Evolutionary conservation across 2,329 filamentous ascomycete species (phyloP).

Genomic region (Paradendryphiella salina): DNA sequence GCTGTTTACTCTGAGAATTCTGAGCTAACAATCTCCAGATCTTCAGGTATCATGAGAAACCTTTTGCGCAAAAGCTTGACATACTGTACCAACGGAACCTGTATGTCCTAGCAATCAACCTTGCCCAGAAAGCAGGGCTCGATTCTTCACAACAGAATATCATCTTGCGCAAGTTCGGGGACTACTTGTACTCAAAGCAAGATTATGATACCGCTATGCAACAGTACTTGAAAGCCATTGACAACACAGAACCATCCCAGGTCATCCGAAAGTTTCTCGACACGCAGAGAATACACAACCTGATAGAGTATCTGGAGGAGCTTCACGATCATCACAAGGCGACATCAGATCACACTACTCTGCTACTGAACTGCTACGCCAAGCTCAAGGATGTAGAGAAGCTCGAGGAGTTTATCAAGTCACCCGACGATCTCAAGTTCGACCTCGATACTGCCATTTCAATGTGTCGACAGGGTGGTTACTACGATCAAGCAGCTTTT

Average conservation of each 20-base stretch:
- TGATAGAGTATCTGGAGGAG: slow-evolving; percentile 96
- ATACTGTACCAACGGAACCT: slow-evolving; percentile 93
- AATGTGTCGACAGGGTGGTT: slow-evolving; percentile 96
- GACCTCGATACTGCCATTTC: slow-evolving; percentile 95
- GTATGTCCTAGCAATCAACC: slow-evolving; percentile 85
- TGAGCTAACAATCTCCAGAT: slow-evolving; percentile 58
- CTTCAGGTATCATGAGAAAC: slow-evolving; percentile 86
- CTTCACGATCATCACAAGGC: slow-evolving; percentile 92
- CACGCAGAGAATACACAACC: slow-evolving; percentile 94
- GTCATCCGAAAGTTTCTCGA: slow-evolving; percentile 97
- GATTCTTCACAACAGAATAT: slow-evolving; percentile 80
- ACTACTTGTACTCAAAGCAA: slow-evolving; percentile 90
- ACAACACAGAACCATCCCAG: slow-evolving; percentile 93
- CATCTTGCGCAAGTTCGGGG: slow-evolving; percentile 92
- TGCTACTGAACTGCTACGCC: slow-evolving; percentile 94
- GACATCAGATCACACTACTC: slow-evolving; percentile 90
- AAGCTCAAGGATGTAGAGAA: slow-evolving; percentile 98
- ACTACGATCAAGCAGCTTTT: slow-evolving; percentile 95
- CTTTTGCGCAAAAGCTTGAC: slow-evolving; percentile 86
- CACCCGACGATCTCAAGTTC: slow-evolving; percentile 90
- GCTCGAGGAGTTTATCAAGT: slow-evolving; percentile 94
- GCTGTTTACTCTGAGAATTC: background rate
- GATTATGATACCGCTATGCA: slow-evolving; percentile 99
- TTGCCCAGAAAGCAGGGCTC: slow-evolving; percentile 86
- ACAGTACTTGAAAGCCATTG: slow-evolving; percentile 93